phyloP scores from a whole-genome alignment of 1,284 basidiomycete species.

The Trametes hirsuta region DNA sequence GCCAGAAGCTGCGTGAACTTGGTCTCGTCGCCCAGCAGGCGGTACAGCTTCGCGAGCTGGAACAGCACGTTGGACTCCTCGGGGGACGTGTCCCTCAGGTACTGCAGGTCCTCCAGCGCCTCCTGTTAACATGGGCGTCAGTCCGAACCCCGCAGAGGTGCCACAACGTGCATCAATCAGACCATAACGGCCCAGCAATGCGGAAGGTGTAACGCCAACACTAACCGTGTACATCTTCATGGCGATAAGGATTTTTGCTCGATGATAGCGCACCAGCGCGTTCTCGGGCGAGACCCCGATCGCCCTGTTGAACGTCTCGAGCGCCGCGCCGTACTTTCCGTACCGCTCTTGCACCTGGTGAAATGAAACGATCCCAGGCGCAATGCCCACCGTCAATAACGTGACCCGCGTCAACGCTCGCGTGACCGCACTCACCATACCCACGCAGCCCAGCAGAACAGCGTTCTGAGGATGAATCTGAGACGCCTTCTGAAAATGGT shows the following conservation, averaged over 20 bases:
- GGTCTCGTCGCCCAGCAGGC: slow-evolving; percentile 75
- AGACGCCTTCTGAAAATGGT: slow-evolving; percentile 89
- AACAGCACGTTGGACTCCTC: slow-evolving; percentile 95
- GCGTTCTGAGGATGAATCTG: slow-evolving; percentile 92
- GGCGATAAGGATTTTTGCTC: slow-evolving; percentile 85
- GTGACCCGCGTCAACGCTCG: slow-evolving; percentile 17
- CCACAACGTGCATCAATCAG: slow-evolving; percentile 37
- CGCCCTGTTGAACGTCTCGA: slow-evolving; percentile 80
- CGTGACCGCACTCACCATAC: slow-evolving; percentile 67
- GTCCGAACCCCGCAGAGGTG: slow-evolving; percentile 32
- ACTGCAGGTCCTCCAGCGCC: slow-evolving; percentile 80
- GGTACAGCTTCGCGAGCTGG: slow-evolving; percentile 91
- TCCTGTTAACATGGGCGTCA: slow-evolving; percentile 47
- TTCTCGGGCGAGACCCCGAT: slow-evolving; percentile 78
- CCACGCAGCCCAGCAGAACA: slow-evolving; percentile 88
- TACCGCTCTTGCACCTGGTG: slow-evolving; percentile 80
- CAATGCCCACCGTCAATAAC: slow-evolving; percentile 27
- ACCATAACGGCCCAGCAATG: slow-evolving; percentile 15
- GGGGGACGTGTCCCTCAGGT: slow-evolving; percentile 78
- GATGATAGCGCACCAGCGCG: slow-evolving; percentile 87
- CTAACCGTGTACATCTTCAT: slow-evolving; percentile 82
- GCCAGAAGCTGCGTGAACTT: slow-evolving; percentile 85
- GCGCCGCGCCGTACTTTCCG: slow-evolving; percentile 72
- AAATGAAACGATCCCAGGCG: slow-evolving; percentile 10
- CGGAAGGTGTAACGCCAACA: slow-evolving; percentile 30